Base-by-base conservation (phyloP, 306 rosid genomes). In the Corylus avellana region DNA sequence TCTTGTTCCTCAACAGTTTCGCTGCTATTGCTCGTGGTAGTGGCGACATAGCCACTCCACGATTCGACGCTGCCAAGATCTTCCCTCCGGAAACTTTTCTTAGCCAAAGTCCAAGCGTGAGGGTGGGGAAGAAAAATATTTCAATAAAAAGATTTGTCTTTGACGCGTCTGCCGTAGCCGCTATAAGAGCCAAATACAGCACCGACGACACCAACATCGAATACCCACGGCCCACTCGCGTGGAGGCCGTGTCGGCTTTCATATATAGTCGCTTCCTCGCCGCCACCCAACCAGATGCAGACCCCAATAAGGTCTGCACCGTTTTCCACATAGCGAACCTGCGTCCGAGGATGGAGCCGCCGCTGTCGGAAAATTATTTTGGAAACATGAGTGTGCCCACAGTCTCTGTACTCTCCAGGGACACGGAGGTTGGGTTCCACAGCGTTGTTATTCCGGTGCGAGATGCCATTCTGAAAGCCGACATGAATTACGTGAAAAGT, bases 231-330 rank as follows among this genome's bases (percentile, higher is more conserved):
- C 87, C 92, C 11, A 87, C 93, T 1, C 76, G 97, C 29, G 85
- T 90, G 8, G 93, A 90, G 68, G 91, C 87, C 12, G 61, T 90
- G 2, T 80, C 92, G 2, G 74, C 91, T 64, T 92, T 92, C 82
- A 74, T 92, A 74, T 89, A 87, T 87, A 77, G 75, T 14, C 92
- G 95, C 4, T 85, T 86, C 47, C 79, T 86, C 51, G 88, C 81
- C 1, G 79, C 84, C 7, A 86, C 83, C 0, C 75, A 55, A 12
- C 80, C 57, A 0, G 70, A 25, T 22, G 25, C 25, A 22, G 25
- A 22, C 37, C 69, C 75, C 13, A 75, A 55, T 8, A 77, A 53
- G 66, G 20, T 54, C 20, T 59, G 72, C 55, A 71, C 62, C 8
- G 49, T 88, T 27, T 11, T 85, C 77, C 90, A 90, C 10, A 68